Evolutionary conservation across 2,329 filamentous ascomycete species (phyloP), one percentile per base, ranked within the genome.

Genomic region (Aspergillus piperis): DNA sequence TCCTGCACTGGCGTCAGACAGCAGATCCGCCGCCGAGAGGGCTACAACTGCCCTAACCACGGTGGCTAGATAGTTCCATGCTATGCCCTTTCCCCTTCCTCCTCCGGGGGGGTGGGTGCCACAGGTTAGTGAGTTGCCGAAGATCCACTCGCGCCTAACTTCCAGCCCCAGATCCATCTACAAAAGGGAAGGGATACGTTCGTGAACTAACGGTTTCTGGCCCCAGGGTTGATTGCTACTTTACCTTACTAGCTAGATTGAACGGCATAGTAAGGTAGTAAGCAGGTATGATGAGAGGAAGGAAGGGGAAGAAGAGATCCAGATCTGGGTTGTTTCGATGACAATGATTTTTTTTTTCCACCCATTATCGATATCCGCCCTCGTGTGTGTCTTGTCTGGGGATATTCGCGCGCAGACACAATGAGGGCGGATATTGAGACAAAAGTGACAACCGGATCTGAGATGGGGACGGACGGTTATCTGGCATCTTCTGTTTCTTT

Each of bases 11-110:
- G 70, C 6, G 68, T 76, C 27, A 70, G 71, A 57, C 68, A 73
- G 57, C 68, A 75, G 36, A 63, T 71, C 59, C 71, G 73, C 17
- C 64, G 66, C 54, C 68, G 71, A 64, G 60, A 68, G 38, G 73
- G 73, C 30, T 73, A 71, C 65, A 72, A 71, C 53, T 77, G 75
- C 66, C 65, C 72, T 54, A 58, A 62, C 15, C 75, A 76, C 57
- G 69, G 66, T 55, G 63, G 65, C 41, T 69, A 66, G 60, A 42
- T 38, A 19, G 42, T 10, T 6, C 25, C n/a, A 32, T 25, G 32
- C 32, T 36, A 36, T 36, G 32, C 32, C 23, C 15, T 8, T 49
- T 27, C 11, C 7, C 13, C 39, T 2, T 19, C 41, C n/a, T 32
- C 32, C 32, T 36, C 32, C 32, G 32, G 32, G 41, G 41, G 41